A percentile compares a stretch with the other conserved stretches of the same genome.
Evolutionary conservation across 2,329 filamentous ascomycete species (phyloP).

Genomic region (Venturia nashicola): DNA sequence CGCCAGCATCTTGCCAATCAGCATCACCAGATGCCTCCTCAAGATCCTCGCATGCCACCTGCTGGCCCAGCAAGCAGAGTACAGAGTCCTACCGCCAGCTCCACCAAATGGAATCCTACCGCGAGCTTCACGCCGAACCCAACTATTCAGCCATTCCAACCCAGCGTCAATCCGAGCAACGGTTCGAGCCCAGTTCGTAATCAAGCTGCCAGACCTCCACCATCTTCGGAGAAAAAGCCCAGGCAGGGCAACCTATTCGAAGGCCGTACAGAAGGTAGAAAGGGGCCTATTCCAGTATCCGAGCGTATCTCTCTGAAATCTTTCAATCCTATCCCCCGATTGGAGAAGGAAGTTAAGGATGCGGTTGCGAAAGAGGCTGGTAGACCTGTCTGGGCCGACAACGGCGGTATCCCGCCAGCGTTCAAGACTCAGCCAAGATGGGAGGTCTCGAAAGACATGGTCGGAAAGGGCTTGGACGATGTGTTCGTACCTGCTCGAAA

Average conservation of each 20-base stretch:
- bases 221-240: background rate
- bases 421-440: constrained; percentile 80
- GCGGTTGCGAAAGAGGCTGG: constrained; percentile 38
- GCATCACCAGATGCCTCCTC: constrained; percentile 16
- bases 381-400: constrained; percentile 50
- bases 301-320: constrained; percentile 42
- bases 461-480: constrained; percentile 67
- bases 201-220: constrained; percentile 11
- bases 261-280: constrained; percentile 25
- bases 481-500: constrained; percentile 61
- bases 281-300: constrained; percentile 45
- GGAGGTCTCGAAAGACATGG: constrained; percentile 57
- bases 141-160: constrained; percentile 36
- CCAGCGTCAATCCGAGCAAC: constrained; percentile 36
- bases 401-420: constrained; percentile 71
- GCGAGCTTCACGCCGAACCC: constrained; percentile 72
- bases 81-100: constrained; percentile 37
- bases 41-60: constrained; percentile 58
- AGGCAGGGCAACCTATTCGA: constrained; percentile 41
- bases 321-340: constrained; percentile 55
- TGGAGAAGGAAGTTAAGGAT: constrained; percentile 50
- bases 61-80: constrained; percentile 52
- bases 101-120: constrained; percentile 47
- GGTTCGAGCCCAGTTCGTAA: constrained; percentile 59
- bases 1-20: constrained; percentile 2